These are phyloP conservation scores for Boletus sp. DNA, from an alignment of 768 basidiomycete species.

Conservation along the genomic window DNA sequence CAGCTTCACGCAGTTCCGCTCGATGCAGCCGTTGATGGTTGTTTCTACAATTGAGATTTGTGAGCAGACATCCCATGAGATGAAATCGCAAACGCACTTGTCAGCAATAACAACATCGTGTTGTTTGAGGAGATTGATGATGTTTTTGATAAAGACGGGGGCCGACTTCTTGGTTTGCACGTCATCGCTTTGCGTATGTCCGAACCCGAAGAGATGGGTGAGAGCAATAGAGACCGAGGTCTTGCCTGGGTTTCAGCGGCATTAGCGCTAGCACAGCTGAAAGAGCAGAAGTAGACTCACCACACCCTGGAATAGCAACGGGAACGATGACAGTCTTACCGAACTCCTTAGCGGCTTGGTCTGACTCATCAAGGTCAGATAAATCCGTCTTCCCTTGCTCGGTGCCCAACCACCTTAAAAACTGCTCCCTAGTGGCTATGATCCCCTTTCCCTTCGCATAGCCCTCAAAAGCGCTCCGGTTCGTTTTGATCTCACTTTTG, in stretches of 20 bases:
- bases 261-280: neutral
- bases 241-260: constrained; percentile 58
- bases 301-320: constrained; percentile 89
- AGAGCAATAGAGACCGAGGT: constrained; percentile 83
- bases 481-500: constrained; percentile 63
- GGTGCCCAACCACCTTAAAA: constrained; percentile 63
- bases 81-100: constrained; percentile 52
- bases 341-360: constrained; percentile 29
- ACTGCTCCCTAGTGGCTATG: constrained; percentile 76
- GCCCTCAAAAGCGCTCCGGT: constrained; percentile 58
- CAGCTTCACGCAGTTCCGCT: constrained; percentile 58
- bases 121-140: constrained; percentile 54
- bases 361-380: constrained; percentile 26
- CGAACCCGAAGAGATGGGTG: constrained; percentile 76
- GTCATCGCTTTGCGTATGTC: constrained; percentile 94
- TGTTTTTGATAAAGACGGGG: constrained; percentile 69
- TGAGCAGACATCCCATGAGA: neutral
- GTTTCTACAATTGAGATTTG: constrained; percentile 53
- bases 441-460: constrained; percentile 79
- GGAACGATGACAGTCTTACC: constrained; percentile 86
- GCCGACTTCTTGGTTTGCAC: constrained; percentile 73
- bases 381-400: constrained; percentile 42
- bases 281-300: constrained; percentile 41
- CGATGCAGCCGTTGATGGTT: constrained; percentile 87
- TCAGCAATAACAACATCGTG: constrained; percentile 89